Percentiles rank a stretch among this genome's conserved stretches.
phyloP scores from a whole-genome alignment of 148 eudicot species.

The Beta vulgaris region DNA sequence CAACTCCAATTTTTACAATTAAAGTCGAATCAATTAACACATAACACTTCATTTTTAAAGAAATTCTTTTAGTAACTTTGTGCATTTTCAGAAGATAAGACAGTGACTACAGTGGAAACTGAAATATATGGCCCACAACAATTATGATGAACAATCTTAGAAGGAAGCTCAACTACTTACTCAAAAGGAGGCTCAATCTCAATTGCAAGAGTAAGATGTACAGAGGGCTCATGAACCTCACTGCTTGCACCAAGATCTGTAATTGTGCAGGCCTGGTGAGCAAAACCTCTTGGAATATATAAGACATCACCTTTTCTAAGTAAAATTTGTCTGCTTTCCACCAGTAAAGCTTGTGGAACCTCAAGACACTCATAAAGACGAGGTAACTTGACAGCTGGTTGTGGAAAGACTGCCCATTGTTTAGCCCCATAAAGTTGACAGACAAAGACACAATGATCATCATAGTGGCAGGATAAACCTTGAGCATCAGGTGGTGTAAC shows the following conservation, averaged over 20 bases:
- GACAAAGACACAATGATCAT: conserved; percentile 91
- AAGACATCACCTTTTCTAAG: conserved; percentile 78
- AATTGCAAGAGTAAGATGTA: conserved; percentile 78
- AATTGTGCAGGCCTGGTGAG: conserved; percentile 72
- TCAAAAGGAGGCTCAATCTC: conserved; percentile 92
- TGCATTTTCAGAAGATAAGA: not conserved
- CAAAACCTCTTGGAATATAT: conserved; percentile 88
- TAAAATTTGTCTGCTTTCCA: conserved; percentile 37
- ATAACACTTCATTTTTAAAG: not conserved
- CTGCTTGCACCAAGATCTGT: conserved; percentile 28
- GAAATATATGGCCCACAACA: too few relatives aligned
- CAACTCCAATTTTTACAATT: not conserved
- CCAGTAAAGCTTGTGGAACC: conserved; percentile 25
- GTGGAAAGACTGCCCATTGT: conserved; percentile 56
- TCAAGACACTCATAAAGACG: conserved; percentile 61
- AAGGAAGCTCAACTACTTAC: conserved; percentile 47
- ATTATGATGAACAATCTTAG: not conserved
- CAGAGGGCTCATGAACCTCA: conserved; percentile 39
- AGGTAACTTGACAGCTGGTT: conserved; percentile 45
- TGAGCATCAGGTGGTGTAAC: conserved; percentile 81
- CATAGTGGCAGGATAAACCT: conserved; percentile 83
- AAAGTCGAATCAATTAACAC: not conserved
- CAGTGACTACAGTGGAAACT: too few relatives aligned
- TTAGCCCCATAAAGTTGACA: conserved; percentile 74
- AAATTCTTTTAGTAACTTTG: not conserved